Base-by-base conservation (phyloP, 805 yeast species). In the Schwanniomyces pseudopolymorphus region DNA sequence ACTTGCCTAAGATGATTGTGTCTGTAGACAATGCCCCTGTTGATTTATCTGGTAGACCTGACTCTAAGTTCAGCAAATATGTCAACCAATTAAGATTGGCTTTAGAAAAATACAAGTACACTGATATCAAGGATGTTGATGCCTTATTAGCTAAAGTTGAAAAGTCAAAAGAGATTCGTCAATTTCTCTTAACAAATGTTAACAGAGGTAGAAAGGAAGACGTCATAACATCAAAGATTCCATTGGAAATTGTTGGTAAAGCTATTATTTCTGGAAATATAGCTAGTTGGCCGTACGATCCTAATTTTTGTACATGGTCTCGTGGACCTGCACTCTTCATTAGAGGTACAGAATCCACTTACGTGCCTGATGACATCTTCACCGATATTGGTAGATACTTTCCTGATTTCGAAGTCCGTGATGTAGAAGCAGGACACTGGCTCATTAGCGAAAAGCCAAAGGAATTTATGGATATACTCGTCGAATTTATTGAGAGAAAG, bases 11-110 rank as follows among this genome's bases (percentile, higher is more conserved):
- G 11, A 74, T 83, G 67, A 57, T 90, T 40, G 79, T 91, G 3
- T 71, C 89, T 5, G 96, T 94, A 5, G 99, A 92, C 58, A 92
- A 91, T 61, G 89, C 97, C 0, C 98, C 99, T 0, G 80, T 89
- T 1, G 82, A 83, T 48, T 71, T 83, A 36, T 69, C 80, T 0
- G 43, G 56, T 2, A 77, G 83, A 26, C 65, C 78, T 20, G 75
- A 79, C 0, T 58, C 73, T 1, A 76, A 77, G 19, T 92, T 92
- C 60, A 79, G 83, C 9, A 74, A 70, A 43, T 94, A 91, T 60
- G 79, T 88, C 17, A 70, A 73, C 37, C 85, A 82, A 31, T 67
- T 92, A 64, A 66, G 79, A 49, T 72, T 77, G 40, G 82, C 92
- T 16, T 70, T 77, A 27, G 80, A 78, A 28, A 67, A 70, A 39